phyloP scores from a whole-genome alignment of 2,329 filamentous ascomycete genomes.

The Arthrinium phaeospermum region DNA sequence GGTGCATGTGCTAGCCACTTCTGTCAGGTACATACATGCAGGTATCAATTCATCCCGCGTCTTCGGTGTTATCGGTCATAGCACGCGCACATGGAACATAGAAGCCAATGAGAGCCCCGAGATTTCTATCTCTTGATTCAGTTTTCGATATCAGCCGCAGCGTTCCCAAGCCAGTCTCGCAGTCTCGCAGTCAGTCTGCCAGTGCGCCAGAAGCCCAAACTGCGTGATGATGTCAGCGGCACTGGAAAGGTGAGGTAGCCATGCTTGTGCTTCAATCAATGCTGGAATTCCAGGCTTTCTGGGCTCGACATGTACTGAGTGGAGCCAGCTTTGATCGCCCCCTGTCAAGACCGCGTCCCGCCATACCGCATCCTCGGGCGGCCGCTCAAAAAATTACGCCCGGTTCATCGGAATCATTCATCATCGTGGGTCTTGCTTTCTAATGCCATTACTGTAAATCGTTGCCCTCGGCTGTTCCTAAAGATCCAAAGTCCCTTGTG shows the following conservation, averaged over 20 bases:
- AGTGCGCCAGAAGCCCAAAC: not conserved
- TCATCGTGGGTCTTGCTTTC: not conserved
- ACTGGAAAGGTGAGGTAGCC: not conserved
- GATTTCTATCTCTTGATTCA: not conserved
- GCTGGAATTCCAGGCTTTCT: not conserved
- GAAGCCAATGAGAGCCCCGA: not conserved
- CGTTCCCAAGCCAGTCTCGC: not conserved
- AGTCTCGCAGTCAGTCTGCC: not conserved
- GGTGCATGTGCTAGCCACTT: not conserved
- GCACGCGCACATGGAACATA: not conserved
- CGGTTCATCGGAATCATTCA: constrained; percentile 15
- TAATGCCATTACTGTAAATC: not conserved
- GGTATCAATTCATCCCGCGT: not conserved
- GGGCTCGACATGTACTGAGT: not conserved
- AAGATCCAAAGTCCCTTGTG: not conserved
- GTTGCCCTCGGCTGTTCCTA: not conserved
- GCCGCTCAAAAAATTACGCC: constrained; percentile 24
- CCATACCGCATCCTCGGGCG: not conserved
- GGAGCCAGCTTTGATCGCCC: not conserved
- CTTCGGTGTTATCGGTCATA: not conserved
- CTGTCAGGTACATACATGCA: not conserved
- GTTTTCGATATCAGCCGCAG: not conserved
- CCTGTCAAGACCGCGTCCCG: not conserved
- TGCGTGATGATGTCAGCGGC: constrained; percentile 15
- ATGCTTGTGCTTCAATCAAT: not conserved